Percentiles rank a stretch among this genome's conserved stretches.
These are phyloP conservation scores for Taphrina communis DNA, from an alignment of 1,139 yeast species.

Conservation along the genomic window DNA sequence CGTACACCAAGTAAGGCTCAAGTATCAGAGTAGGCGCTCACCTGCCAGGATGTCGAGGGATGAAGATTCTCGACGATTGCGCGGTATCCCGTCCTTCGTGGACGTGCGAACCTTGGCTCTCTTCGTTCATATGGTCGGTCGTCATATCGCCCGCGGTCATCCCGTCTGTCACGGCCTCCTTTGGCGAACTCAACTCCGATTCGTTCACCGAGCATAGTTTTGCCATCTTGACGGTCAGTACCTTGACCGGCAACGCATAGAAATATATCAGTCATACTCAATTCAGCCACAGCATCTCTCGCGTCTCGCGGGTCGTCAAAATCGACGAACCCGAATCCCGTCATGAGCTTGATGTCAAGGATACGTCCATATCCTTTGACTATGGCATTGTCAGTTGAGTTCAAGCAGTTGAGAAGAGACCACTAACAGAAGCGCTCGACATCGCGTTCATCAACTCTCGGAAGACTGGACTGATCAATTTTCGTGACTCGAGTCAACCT, in stretches of 20 bases:
- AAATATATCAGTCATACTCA: constrained; percentile 34
- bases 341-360: constrained; percentile 47
- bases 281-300: constrained; percentile 47
- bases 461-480: constrained; percentile 6
- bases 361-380: constrained; percentile 47
- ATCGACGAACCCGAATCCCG: constrained; percentile 47
- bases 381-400: constrained; percentile 4
- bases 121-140: constrained; percentile 45
- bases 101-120: constrained; percentile 47
- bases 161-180: constrained; percentile 48
- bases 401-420: background rate
- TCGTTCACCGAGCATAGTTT: constrained; percentile 47
- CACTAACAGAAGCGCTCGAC: constrained; percentile 33
- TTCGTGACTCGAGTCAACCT: background rate
- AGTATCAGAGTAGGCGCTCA: constrained; percentile 45
- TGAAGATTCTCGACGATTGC: constrained; percentile 48
- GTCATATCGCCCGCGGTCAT: constrained; percentile 44
- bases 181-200: constrained; percentile 52
- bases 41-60: constrained; percentile 50
- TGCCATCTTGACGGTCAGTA: constrained; percentile 48
- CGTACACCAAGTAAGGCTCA: constrained; percentile 38
- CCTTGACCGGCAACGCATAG: background rate
- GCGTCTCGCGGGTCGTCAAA: constrained; percentile 49
- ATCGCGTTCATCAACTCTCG: constrained; percentile 32
- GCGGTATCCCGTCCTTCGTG: constrained; percentile 48